These are phyloP conservation scores for Viridothelium virens DNA, from an alignment of 495 filamentous ascomycete species.

Conservation along the genomic window DNA sequence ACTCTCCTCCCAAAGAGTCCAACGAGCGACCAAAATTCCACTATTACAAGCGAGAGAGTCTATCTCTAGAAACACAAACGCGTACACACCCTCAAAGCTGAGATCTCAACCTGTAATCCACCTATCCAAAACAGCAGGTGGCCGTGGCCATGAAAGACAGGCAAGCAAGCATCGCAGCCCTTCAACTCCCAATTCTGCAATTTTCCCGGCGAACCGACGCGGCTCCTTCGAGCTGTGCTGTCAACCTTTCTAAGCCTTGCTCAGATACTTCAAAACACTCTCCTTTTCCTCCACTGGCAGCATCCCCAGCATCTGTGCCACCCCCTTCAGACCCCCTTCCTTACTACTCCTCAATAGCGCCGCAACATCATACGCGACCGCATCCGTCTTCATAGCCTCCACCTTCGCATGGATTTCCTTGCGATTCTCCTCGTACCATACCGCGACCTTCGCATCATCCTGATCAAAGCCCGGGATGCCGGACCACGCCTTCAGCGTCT, in stretches of 20 bases:
- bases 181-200: neutral
- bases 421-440: constrained; percentile 95
- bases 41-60: neutral
- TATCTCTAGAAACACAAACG: neutral
- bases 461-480: constrained; percentile 61
- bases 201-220: neutral
- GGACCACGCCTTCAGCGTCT: constrained; percentile 69
- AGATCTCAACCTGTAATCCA: neutral
- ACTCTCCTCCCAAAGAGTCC: constrained; percentile 11
- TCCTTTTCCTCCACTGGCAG: constrained; percentile 84
- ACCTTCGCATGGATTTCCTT: constrained; percentile 71
- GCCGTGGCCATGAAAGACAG: neutral
- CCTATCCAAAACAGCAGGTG: neutral
- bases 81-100: no score
- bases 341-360: constrained; percentile 64
- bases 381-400: constrained; percentile 68
- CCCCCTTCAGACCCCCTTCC: constrained; percentile 75
- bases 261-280: constrained; percentile 61
- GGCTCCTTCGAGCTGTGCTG: neutral
- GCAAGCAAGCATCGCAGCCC: neutral
- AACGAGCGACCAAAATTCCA: neutral
- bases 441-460: constrained; percentile 75
- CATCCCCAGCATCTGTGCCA: constrained; percentile 75
- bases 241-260: constrained; percentile 21
- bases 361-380: constrained; percentile 70